phyloP scores from a whole-genome alignment of 495 filamentous ascomycete genomes.

The Penicillium odoratum region DNA sequence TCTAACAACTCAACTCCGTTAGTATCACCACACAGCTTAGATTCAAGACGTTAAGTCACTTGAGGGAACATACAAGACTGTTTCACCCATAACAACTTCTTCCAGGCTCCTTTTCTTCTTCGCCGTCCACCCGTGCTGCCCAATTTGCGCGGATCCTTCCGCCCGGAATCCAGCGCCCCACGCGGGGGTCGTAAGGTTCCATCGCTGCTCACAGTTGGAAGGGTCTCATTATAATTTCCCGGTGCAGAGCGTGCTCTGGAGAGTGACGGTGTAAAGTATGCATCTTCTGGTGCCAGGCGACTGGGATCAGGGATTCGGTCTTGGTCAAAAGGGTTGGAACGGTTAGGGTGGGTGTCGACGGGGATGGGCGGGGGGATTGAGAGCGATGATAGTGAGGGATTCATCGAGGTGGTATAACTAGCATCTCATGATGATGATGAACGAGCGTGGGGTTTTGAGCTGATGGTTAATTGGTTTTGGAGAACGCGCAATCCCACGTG shows the following conservation, averaged over 20 bases:
- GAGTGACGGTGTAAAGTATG: slow-evolving; percentile 62
- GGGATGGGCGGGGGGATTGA: slow-evolving; percentile 44
- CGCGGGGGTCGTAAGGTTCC: slow-evolving; percentile 39
- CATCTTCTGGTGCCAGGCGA: slow-evolving; percentile 81
- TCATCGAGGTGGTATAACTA: slow-evolving; percentile 39
- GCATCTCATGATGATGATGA: slow-evolving; percentile 32
- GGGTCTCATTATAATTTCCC: slow-evolving; percentile 38
- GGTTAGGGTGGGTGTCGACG: slow-evolving; percentile 48
- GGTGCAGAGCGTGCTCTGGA: slow-evolving; percentile 53
- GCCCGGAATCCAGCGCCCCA: slow-evolving; percentile 31
- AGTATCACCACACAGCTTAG: neutral
- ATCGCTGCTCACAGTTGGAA: slow-evolving; percentile 35
- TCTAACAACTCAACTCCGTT: slow-evolving; percentile 49
- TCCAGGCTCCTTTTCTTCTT: slow-evolving; percentile 71
- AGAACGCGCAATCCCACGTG: slow-evolving; percentile 24
- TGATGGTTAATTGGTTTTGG: slow-evolving; percentile 5
- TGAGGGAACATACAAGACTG: slow-evolving; percentile 72
- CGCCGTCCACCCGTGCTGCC: slow-evolving; percentile 58
- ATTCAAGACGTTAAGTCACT: neutral
- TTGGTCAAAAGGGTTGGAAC: slow-evolving; percentile 40
- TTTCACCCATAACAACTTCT: slow-evolving; percentile 97
- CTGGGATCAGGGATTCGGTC: slow-evolving; percentile 55
- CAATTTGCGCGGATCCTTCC: slow-evolving; percentile 50
- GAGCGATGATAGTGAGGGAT: slow-evolving; percentile 36
- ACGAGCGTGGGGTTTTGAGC: neutral